phyloP scores from a whole-genome alignment of 352 stramenopile genomes.

The Blastocystis sp. region DNA sequence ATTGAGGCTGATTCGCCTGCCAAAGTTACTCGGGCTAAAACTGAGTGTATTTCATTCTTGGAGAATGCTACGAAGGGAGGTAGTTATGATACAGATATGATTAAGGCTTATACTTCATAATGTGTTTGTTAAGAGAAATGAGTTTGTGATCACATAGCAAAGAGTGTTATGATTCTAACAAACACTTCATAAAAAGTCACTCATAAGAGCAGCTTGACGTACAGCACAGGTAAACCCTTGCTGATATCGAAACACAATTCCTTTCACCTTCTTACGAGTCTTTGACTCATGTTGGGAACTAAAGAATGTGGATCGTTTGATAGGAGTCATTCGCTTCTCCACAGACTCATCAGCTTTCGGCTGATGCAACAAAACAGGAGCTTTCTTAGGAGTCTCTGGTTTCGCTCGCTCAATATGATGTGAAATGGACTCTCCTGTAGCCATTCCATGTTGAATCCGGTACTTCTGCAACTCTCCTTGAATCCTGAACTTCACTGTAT shows the following conservation, averaged over 20 bases:
- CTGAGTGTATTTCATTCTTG: slow-evolving; percentile 66
- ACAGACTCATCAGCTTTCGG: neutral
- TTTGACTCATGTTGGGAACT: neutral
- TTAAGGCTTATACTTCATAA: slow-evolving; percentile 44
- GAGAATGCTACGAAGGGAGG: slow-evolving; percentile 65
- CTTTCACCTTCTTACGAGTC: neutral
- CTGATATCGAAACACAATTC: slow-evolving; percentile 40
- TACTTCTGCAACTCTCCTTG: slow-evolving; percentile 30
- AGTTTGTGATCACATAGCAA: no score
- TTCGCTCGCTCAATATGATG: neutral
- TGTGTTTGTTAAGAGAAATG: slow-evolving; percentile 20
- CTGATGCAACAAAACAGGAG: neutral
- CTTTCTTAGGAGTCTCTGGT: neutral
- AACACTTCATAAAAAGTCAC: slow-evolving; percentile 45
- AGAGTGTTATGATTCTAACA: slow-evolving; percentile 2
- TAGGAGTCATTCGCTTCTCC: slow-evolving; percentile 25
- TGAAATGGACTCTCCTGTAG: neutral
- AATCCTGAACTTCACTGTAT: slow-evolving; percentile 20
- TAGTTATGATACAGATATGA: slow-evolving; percentile 50
- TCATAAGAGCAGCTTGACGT: neutral
- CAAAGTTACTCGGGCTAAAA: slow-evolving; percentile 63
- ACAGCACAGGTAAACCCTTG: slow-evolving; percentile 48
- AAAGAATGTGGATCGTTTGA: slow-evolving; percentile 10
- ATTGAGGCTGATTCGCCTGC: slow-evolving; percentile 65
- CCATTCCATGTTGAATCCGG: neutral